Evolutionary conservation across 139 green algal species (phyloP).

Genomic region (Coelastrella sp.): DNA sequence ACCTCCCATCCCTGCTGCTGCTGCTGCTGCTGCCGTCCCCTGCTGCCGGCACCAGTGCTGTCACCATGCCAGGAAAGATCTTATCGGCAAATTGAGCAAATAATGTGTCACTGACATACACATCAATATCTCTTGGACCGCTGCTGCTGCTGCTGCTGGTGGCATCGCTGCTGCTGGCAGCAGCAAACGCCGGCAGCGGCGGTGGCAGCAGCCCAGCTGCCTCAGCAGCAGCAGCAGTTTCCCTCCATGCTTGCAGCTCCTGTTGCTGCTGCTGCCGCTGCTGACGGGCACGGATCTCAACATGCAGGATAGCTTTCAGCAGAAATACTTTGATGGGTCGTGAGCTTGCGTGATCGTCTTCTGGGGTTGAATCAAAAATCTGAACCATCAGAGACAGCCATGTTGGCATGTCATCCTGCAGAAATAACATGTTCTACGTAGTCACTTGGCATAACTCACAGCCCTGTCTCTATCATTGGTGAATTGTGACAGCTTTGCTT

Average conservation of each 20-base stretch:
- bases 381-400: constrained; percentile 14
- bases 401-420: constrained; percentile 27
- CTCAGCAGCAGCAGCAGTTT: neutral
- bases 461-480: neutral
- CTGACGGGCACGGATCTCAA: constrained; percentile 8
- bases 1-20: neutral
- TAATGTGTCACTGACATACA: constrained; percentile 17
- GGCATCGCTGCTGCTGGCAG: neutral
- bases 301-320: constrained; percentile 8
- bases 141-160: neutral
- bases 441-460: neutral
- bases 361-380: neutral
- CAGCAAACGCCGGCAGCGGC: neutral
- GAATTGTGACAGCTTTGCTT: no score
- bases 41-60: constrained; percentile 5
- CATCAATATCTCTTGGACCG: neutral
- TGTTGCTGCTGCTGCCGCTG: constrained; percentile 30
- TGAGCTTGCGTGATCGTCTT: neutral
- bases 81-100: constrained; percentile 13
- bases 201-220: neutral
- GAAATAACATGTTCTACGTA: neutral
- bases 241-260: neutral
- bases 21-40: neutral
- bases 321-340: neutral
- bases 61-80: constrained; percentile 22